Conservation (phyloP, 2,329 filamentous ascomycete species). For the Thielaviopsis populi region DNA sequence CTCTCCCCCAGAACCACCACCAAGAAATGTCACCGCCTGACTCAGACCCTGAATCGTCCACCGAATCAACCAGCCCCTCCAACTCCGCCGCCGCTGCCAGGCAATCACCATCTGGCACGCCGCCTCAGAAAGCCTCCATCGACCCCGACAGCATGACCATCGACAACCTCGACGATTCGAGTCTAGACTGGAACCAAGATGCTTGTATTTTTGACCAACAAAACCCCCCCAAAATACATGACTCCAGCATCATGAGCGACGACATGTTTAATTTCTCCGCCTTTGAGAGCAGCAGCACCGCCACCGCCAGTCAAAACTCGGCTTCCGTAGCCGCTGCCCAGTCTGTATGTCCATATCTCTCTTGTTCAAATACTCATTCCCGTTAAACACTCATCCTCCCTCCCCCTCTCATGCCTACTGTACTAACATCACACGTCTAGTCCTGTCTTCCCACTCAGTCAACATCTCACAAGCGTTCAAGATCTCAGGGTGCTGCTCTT, state of each 20-base stretch:
- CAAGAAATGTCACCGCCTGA: constrained; percentile 16
- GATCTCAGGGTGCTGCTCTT: constrained; percentile 9
- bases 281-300: constrained; percentile 10
- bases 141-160: constrained; percentile 10
- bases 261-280: constrained; percentile 16
- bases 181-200: constrained; percentile 9
- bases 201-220: constrained; percentile 14
- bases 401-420: neutral
- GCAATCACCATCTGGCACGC: constrained; percentile 15
- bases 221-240: constrained; percentile 9
- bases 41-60: constrained; percentile 16
- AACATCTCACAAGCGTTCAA: constrained; percentile 15
- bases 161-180: constrained; percentile 12
- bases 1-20: constrained; percentile 11
- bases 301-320: neutral
- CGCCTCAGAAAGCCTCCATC: constrained; percentile 10
- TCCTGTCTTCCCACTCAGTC: constrained; percentile 10
- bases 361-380: neutral
- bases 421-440: constrained; percentile 5
- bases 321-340: constrained; percentile 8
- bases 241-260: constrained; percentile 14
- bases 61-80: constrained; percentile 14
- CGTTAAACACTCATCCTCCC: neutral
- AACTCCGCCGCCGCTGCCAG: constrained; percentile 13
- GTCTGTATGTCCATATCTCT: constrained; percentile 7